phyloP scores from a whole-genome alignment of 2,329 filamentous ascomycete genomes.

The Ilyonectria destructans region DNA sequence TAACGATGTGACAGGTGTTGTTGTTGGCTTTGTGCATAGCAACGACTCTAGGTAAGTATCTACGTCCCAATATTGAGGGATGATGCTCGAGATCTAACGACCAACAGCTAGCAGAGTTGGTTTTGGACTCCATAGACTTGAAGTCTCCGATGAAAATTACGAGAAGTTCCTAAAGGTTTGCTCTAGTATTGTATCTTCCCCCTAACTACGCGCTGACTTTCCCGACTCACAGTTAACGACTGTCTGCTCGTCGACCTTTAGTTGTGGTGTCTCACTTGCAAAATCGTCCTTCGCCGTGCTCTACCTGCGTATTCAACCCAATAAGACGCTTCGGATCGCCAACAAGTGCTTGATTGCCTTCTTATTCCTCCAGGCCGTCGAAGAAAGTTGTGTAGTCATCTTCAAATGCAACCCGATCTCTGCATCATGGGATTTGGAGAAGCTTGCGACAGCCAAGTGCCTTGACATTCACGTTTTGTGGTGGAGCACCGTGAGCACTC shows the following conservation, averaged over 20 bases:
- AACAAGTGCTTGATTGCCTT: slow-evolving; percentile 52
- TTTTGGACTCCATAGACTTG: slow-evolving; percentile 27
- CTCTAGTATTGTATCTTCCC: not conserved
- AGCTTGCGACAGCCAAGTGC: slow-evolving; percentile 43
- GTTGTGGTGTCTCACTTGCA: slow-evolving; percentile 49
- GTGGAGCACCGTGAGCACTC: slow-evolving; percentile 52
- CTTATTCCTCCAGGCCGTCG: slow-evolving; percentile 49
- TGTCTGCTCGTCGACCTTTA: slow-evolving; percentile 50
- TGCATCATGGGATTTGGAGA: slow-evolving; percentile 47
- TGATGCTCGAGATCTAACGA: slow-evolving; percentile 10
- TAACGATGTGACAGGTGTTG: slow-evolving; percentile 29
- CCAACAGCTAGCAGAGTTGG: slow-evolving; percentile 26
- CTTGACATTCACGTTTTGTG: slow-evolving; percentile 51
- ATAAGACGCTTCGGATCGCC: slow-evolving; percentile 42
- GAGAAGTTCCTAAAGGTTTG: slow-evolving; percentile 33
- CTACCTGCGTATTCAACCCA: slow-evolving; percentile 52
- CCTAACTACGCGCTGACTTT: not conserved
- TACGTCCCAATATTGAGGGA: not conserved
- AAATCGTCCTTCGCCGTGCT: slow-evolving; percentile 54
- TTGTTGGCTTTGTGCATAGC: slow-evolving; percentile 27
- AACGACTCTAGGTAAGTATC: slow-evolving; percentile 28
- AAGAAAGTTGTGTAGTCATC: slow-evolving; percentile 50
- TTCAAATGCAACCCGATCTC: slow-evolving; percentile 49
- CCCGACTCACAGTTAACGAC: slow-evolving; percentile 35
- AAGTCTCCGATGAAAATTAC: slow-evolving; percentile 22